Percentiles rank a stretch among this genome's conserved stretches.
Evolutionary conservation across 768 basidiomycete species (phyloP).

Genomic region (Chalciporus pseudorubinellus): DNA sequence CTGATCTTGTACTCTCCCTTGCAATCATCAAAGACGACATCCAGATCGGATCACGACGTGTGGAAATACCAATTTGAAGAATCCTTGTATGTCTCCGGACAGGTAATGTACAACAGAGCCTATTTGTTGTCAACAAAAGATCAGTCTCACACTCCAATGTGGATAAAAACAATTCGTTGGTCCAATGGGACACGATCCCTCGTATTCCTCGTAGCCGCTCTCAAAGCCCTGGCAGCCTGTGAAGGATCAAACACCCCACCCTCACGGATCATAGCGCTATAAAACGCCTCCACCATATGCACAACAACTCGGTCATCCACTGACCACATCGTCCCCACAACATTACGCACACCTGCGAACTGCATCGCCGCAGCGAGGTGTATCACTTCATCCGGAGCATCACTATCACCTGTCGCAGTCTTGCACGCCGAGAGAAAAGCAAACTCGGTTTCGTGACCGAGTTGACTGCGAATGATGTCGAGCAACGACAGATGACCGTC

Average conservation of each 20-base stretch:
- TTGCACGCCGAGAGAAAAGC: conserved; percentile 33
- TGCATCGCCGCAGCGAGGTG: conserved; percentile 33
- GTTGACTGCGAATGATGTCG: conserved; percentile 18
- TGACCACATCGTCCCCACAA: conserved; percentile 33
- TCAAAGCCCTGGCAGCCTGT: conserved; percentile 16
- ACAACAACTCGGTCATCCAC: conserved; percentile 23
- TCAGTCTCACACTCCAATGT: conserved; percentile 12
- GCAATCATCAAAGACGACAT: neutral
- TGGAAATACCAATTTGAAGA: too few relatives aligned
- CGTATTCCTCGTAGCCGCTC: conserved; percentile 8
- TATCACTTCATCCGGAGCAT: conserved; percentile 26
- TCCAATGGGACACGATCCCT: conserved; percentile 17
- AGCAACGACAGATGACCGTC: conserved; percentile 20
- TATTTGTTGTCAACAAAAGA: too few relatives aligned
- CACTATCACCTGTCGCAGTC: conserved; percentile 25
- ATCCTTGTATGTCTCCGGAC: too few relatives aligned
- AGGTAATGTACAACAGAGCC: too few relatives aligned
- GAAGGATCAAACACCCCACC: conserved; percentile 16
- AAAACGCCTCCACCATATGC: conserved; percentile 16
- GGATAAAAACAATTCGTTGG: conserved; percentile 23
- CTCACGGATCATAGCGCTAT: conserved; percentile 14
- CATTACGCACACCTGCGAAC: conserved; percentile 26
- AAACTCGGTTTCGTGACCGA: conserved; percentile 19
- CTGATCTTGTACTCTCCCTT: conserved; percentile 6
- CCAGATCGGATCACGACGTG: neutral